phyloP scores from a whole-genome alignment of 352 stramenopile species.

The Globisporangium emineosum region DNA sequence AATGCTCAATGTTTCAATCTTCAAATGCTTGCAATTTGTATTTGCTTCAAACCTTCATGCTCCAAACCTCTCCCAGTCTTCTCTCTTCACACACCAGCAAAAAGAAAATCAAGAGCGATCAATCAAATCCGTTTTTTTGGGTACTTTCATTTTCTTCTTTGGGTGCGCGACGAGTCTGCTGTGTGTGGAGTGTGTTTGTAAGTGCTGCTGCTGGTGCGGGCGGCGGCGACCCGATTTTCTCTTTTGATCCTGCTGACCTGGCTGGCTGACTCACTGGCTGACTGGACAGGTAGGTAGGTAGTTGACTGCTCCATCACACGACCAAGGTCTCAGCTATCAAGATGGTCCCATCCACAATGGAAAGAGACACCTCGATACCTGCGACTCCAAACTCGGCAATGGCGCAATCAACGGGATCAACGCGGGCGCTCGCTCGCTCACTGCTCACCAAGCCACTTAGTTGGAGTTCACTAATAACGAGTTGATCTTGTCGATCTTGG shows the following conservation, averaged over 20 bases:
- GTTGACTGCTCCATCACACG: conserved; percentile 1
- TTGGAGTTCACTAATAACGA: conserved; percentile 73
- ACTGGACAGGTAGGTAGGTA: not conserved
- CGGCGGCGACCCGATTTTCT: not conserved
- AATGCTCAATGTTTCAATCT: not conserved
- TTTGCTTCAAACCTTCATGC: not conserved
- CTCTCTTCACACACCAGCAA: not conserved
- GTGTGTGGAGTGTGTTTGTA: conserved; percentile 1
- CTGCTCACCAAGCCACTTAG: conserved; percentile 18
- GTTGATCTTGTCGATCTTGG: conserved; percentile 95
- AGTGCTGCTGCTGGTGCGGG: not conserved
- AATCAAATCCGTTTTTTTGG: conserved; percentile 5
- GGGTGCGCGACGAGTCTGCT: not conserved
- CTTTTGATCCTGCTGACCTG: not conserved
- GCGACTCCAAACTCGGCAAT: not conserved
- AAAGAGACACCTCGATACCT: not conserved
- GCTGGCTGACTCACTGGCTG: not conserved
- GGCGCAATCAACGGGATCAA: not conserved
- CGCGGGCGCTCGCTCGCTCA: conserved; percentile 5
- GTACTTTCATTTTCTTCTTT: conserved; percentile 13
- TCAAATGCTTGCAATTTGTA: not conserved
- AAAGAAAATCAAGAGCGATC: not conserved
- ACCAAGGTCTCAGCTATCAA: not conserved
- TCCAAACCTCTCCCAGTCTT: not conserved
- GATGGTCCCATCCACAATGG: not conserved